phyloP scores from a whole-genome alignment of 2,329 filamentous ascomycete species.

The Fusarium pilosicola region DNA sequence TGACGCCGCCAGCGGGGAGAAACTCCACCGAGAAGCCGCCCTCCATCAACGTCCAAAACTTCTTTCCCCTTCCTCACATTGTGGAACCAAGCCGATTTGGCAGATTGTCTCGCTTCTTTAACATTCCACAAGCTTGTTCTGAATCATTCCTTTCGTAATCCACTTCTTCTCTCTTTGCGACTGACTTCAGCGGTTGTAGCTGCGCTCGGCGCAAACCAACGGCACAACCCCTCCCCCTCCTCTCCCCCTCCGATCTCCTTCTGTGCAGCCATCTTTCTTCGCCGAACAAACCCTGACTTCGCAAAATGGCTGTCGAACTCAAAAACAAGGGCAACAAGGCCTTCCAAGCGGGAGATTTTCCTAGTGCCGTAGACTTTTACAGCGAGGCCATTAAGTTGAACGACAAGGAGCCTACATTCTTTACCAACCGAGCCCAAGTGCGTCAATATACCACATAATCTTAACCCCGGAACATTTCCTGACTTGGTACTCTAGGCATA shows the following conservation, averaged over 20 bases:
- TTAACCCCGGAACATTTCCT: constrained; percentile 44
- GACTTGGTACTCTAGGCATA: constrained; percentile 69
- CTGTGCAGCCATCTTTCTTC: constrained; percentile 1
- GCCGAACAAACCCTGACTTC: constrained; percentile 48
- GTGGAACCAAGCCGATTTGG: constrained; percentile 34
- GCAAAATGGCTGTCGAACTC: constrained; percentile 76
- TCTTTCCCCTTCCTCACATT: constrained; percentile 36
- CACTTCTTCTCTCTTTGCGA: constrained; percentile 18
- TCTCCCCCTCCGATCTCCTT: constrained; percentile 7
- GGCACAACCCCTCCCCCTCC: constrained; percentile 29
- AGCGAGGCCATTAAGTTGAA: constrained; percentile 87
- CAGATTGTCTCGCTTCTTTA: constrained; percentile 24
- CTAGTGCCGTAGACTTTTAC: constrained; percentile 82
- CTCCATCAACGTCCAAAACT: constrained; percentile 38
- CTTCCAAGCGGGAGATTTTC: constrained; percentile 89
- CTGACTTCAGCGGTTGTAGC: constrained; percentile 7
- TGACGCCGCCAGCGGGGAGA: constrained; percentile 41
- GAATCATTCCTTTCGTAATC: not conserved
- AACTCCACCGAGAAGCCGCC: constrained; percentile 41
- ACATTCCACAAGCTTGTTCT: constrained; percentile 14
- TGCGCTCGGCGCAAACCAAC: constrained; percentile 40
- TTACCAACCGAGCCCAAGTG: constrained; percentile 94
- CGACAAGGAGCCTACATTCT: constrained; percentile 87
- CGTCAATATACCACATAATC: constrained; percentile 43
- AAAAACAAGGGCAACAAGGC: constrained; percentile 97